Percentiles rank a stretch among this genome's conserved stretches.
Evolutionary conservation across 2,329 filamentous ascomycete species (phyloP).

Genomic region (Pseudopyricularia javanii): DNA sequence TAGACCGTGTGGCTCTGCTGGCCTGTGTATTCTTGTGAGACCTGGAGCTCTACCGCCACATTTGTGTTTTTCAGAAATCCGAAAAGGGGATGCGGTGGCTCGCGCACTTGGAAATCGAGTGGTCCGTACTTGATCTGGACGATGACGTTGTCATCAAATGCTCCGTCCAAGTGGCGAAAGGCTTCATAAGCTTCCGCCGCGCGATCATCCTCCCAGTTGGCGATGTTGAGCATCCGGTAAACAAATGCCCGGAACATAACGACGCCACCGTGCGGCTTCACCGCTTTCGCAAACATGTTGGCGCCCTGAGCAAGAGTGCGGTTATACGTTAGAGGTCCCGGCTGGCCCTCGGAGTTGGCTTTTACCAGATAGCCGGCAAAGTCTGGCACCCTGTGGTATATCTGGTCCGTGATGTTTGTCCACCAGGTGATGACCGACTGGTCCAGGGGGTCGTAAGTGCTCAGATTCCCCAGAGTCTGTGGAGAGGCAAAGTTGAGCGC

Average conservation of each 20-base stretch:
- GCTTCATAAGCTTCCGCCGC: slow-evolving; percentile 59
- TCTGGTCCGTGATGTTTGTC: slow-evolving; percentile 41
- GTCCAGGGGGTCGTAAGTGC: slow-evolving; percentile 55
- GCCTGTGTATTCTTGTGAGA: slow-evolving; percentile 59
- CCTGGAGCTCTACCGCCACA: slow-evolving; percentile 50
- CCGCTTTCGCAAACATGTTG: slow-evolving; percentile 51
- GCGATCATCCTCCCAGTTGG: slow-evolving; percentile 47
- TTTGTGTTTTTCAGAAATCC: slow-evolving; percentile 30
- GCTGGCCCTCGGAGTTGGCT: slow-evolving; percentile 60
- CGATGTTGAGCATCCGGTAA: slow-evolving; percentile 44
- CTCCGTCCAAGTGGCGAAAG: slow-evolving; percentile 49
- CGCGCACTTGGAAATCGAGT: slow-evolving; percentile 63
- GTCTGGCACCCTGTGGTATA: slow-evolving; percentile 52
- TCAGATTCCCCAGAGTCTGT: slow-evolving; percentile 37
- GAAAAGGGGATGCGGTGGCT: slow-evolving; percentile 54
- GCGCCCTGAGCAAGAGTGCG: slow-evolving; percentile 56
- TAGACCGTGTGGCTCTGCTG: slow-evolving; percentile 61
- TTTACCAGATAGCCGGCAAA: slow-evolving; percentile 60
- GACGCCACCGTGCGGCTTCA: slow-evolving; percentile 42
- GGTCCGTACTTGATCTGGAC: slow-evolving; percentile 65
- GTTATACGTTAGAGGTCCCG: slow-evolving; percentile 57
- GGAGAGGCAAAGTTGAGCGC: slow-evolving; percentile 60
- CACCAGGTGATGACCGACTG: slow-evolving; percentile 48
- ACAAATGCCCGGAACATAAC: slow-evolving; percentile 65
- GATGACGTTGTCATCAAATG: slow-evolving; percentile 59